phyloP scores from a whole-genome alignment of 2,329 filamentous ascomycete species.

The Ophiostoma fasciatum region DNA sequence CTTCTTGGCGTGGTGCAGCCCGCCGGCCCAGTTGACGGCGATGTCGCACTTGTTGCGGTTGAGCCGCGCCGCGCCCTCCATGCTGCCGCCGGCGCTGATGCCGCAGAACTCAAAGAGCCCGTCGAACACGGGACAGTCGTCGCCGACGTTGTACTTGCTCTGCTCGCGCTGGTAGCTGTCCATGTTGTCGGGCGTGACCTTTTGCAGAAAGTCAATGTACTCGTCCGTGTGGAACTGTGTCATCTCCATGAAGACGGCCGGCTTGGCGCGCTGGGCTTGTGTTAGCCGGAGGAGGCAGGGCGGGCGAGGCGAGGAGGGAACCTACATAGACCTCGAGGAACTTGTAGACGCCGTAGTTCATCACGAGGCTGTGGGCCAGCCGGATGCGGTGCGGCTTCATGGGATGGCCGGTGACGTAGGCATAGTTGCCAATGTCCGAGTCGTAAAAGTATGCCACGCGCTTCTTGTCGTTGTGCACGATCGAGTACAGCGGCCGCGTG shows the following conservation, averaged over 20 bases:
- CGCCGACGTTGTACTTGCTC: slow-evolving; percentile 83
- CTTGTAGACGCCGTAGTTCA: slow-evolving; percentile 91
- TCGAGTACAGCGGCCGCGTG: slow-evolving; percentile 31
- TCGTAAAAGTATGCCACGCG: slow-evolving; percentile 98
- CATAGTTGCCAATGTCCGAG: slow-evolving; percentile 95
- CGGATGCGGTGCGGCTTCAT: slow-evolving; percentile 98
- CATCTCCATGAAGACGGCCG: slow-evolving; percentile 79
- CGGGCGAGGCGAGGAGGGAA: slow-evolving; percentile 15
- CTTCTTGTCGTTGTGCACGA: slow-evolving; percentile 39
- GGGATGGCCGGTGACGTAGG: slow-evolving; percentile 89
- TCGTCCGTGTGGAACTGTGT: slow-evolving; percentile 88
- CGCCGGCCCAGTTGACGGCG: slow-evolving; percentile 95
- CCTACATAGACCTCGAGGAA: slow-evolving; percentile 93
- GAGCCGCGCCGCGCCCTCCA: slow-evolving; percentile 83
- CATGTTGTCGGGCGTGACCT: slow-evolving; percentile 98
- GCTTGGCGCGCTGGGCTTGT: slow-evolving; percentile 69
- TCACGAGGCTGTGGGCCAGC: slow-evolving; percentile 85
- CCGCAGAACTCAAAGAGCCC: slow-evolving; percentile 95
- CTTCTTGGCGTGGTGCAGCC: slow-evolving; percentile 95
- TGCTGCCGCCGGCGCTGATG: slow-evolving; percentile 82
- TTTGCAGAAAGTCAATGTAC: slow-evolving; percentile 88
- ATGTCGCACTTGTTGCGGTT: slow-evolving; percentile 90
- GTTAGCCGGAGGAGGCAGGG: no score
- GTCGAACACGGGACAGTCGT: slow-evolving; percentile 95
- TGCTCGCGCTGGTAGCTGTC: slow-evolving; percentile 85